phyloP scores from a whole-genome alignment of 2,329 filamentous ascomycete species.

The Eutypa lata region DNA sequence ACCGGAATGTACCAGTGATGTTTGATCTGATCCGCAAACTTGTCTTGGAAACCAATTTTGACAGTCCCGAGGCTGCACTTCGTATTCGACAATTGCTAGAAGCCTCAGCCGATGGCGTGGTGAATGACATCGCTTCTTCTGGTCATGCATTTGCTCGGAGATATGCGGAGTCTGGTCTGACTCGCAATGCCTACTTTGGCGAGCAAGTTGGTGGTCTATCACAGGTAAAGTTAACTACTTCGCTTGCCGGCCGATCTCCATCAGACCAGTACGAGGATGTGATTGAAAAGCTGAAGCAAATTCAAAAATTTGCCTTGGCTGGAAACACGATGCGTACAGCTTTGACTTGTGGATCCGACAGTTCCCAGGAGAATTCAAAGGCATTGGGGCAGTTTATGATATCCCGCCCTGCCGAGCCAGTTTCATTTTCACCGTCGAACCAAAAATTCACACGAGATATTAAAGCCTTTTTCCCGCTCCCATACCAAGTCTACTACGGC shows the following conservation, averaged over 20 bases:
- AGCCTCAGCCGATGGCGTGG: slow-evolving; percentile 80
- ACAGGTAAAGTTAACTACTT: slow-evolving; percentile 81
- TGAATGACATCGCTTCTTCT: slow-evolving; percentile 87
- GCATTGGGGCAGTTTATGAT: slow-evolving; percentile 70
- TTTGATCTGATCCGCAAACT: slow-evolving; percentile 79
- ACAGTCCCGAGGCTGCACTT: slow-evolving; percentile 73
- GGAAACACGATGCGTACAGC: slow-evolving; percentile 71
- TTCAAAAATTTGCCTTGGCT: slow-evolving; percentile 75
- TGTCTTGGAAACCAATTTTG: slow-evolving; percentile 85
- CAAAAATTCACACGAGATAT: slow-evolving; percentile 43
- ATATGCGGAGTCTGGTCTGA: slow-evolving; percentile 78
- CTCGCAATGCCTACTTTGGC: slow-evolving; percentile 65
- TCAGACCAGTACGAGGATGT: slow-evolving; percentile 70
- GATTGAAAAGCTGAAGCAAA: slow-evolving; percentile 78
- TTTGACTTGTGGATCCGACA: slow-evolving; percentile 80
- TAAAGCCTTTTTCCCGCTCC: slow-evolving; percentile 88
- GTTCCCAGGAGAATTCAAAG: slow-evolving; percentile 64
- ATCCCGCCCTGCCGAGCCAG: slow-evolving; percentile 47
- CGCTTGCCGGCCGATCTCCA: slow-evolving; percentile 69
- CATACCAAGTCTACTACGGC: slow-evolving; percentile 96
- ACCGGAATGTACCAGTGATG: slow-evolving; percentile 88
- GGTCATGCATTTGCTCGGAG: slow-evolving; percentile 85
- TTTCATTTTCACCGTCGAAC: slow-evolving; percentile 33
- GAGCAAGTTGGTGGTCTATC: slow-evolving; percentile 90
- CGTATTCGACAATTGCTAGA: slow-evolving; percentile 86